A percentile compares a stretch with the other conserved stretches of the same genome.
Evolutionary conservation across 345 rosid species (phyloP).

Genomic region (Syzygium aqueum): DNA sequence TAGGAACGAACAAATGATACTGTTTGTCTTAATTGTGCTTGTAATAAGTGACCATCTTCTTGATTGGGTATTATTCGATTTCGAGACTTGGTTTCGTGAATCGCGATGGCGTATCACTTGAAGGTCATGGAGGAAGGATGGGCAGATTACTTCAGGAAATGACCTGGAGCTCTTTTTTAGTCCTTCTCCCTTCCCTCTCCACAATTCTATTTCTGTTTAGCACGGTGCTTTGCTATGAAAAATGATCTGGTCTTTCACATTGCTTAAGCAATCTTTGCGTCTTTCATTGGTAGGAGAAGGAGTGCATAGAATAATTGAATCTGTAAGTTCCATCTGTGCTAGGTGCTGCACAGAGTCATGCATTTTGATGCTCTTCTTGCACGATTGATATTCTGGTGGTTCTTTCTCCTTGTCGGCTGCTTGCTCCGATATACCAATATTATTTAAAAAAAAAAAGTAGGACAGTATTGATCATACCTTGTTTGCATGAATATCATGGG

Average conservation of each 20-base stretch:
- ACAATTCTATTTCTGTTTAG: not conserved
- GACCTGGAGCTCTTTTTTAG: not conserved
- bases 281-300: not conserved
- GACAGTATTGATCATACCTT: not conserved
- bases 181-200: not conserved
- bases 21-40: not conserved
- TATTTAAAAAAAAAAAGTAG: not conserved
- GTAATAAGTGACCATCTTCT: not conserved
- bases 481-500: not conserved
- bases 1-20: not conserved
- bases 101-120: not conserved
- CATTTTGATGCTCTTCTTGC: not conserved
- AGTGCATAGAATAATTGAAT: not conserved
- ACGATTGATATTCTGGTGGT: not conserved
- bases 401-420: not conserved
- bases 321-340: not conserved
- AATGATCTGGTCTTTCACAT: not conserved
- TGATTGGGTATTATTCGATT: not conserved
- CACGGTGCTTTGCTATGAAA: not conserved
- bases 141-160: not conserved
- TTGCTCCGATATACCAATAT: not conserved
- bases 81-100: not conserved
- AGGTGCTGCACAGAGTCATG: not conserved
- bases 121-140: not conserved
- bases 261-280: not conserved